These are phyloP conservation scores for Barnettozyma siamensis DNA, from an alignment of 805 yeast species.

Conservation along the genomic window DNA sequence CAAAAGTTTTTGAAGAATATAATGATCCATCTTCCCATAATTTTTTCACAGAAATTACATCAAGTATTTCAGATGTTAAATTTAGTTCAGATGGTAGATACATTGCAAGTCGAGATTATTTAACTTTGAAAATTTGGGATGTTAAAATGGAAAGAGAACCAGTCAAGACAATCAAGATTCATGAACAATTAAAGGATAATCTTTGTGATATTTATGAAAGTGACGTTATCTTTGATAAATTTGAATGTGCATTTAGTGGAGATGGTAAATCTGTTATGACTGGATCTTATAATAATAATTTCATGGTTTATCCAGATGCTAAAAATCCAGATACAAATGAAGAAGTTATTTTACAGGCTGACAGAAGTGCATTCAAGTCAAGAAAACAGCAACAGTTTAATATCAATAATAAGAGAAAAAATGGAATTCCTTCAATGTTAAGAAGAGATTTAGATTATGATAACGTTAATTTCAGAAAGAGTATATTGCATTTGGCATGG, in stretches of 20 bases:
- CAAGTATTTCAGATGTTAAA: conserved; percentile 88
- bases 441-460: conserved; percentile 41
- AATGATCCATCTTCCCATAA: conserved; percentile 89
- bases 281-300: conserved; percentile 94
- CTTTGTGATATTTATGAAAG: conserved; percentile 97
- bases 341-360: conserved; percentile 91
- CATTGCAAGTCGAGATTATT: conserved; percentile 93
- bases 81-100: conserved; percentile 90
- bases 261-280: conserved; percentile 92
- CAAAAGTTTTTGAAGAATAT: conserved; percentile 86
- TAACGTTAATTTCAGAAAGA: conserved; percentile 90
- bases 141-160: conserved; percentile 95
- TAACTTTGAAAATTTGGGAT: conserved; percentile 98
- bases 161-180: conserved; percentile 88
- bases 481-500: conserved; percentile 95
- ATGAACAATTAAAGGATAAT: conserved; percentile 88
- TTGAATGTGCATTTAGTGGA: conserved; percentile 93
- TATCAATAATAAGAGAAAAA: conserved; percentile 26
- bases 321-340: conserved; percentile 32
- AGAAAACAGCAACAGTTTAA: conserved; percentile 43
- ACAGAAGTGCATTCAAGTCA: conserved; percentile 89
- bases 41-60: conserved; percentile 95
- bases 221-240: conserved; percentile 97
- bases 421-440: conserved; percentile 35
- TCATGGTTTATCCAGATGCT: conserved; percentile 92